Percentiles rank a stretch among this genome's conserved stretches.
These are phyloP conservation scores for Tricholoma terreum DNA, from an alignment of 768 basidiomycete species.

Conservation along the genomic window DNA sequence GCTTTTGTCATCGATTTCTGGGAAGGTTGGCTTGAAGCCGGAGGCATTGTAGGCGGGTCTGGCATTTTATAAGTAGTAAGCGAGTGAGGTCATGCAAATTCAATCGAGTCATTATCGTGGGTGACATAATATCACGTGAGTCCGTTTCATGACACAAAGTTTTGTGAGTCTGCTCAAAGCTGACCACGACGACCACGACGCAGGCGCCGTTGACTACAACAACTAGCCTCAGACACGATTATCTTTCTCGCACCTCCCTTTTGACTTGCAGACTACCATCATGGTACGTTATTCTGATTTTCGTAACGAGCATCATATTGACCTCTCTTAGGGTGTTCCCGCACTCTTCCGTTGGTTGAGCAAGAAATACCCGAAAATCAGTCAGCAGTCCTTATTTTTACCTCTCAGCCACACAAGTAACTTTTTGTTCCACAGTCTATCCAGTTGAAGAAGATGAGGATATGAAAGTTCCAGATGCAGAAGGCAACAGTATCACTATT, in stretches of 20 bases:
- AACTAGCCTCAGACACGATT: background rate
- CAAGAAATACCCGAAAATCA: constrained; percentile 97
- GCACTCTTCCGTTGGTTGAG: constrained; percentile 98
- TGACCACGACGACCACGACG: background rate
- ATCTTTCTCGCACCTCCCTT: background rate
- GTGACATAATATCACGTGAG: constrained; percentile 16
- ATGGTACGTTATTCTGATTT: constrained; percentile 13
- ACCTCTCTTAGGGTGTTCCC: constrained; percentile 77
- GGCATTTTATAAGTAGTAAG: constrained; percentile 22
- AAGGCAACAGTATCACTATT: constrained; percentile 64
- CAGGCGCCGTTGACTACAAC: background rate
- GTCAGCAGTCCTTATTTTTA: constrained; percentile 39
- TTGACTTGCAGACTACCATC: background rate
- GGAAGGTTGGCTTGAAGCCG: constrained; percentile 31
- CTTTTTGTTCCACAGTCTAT: constrained; percentile 42
- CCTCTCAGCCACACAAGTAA: background rate
- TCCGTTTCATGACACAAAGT: constrained; percentile 3
- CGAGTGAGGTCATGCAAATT: background rate
- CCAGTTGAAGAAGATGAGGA: constrained; percentile 87
- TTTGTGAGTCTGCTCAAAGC: too few species aligned
- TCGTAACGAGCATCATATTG: background rate
- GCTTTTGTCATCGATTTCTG: constrained; percentile 81
- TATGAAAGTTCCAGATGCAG: constrained; percentile 58
- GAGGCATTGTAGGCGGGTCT: constrained; percentile 10
- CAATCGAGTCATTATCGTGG: constrained; percentile 14